Conservation (phyloP, 208 protist species). For the Dictyostelium gargantuum region DNA sequence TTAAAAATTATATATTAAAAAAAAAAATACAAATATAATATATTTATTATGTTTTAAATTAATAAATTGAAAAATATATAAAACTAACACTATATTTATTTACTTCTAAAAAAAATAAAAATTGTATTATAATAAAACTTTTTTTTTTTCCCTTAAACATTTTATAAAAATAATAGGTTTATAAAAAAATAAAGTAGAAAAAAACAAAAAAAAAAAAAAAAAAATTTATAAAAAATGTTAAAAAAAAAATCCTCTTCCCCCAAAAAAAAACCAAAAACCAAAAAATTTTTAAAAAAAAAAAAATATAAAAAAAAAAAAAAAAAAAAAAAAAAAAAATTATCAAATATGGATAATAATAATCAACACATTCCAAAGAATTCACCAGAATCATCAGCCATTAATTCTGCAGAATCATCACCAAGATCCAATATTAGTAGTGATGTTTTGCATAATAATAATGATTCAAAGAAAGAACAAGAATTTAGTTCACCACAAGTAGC, state of each 20-base stretch:
- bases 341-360: background rate
- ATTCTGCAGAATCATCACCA: background rate
- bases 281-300: background rate
- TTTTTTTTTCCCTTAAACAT: too few relatives aligned
- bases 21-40: too few relatives aligned
- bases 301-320: background rate
- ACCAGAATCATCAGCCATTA: background rate
- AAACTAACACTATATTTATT: too few relatives aligned
- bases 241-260: too few relatives aligned
- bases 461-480: background rate
- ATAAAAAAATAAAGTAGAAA: too few relatives aligned
- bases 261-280: background rate
- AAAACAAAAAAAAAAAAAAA: background rate
- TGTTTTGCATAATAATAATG: background rate
- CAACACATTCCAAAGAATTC: background rate
- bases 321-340: background rate
- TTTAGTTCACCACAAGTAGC: too few relatives aligned
- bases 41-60: too few relatives aligned
- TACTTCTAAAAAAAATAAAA: too few relatives aligned
- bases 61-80: too few relatives aligned
- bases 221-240: background rate
- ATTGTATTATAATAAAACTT: too few relatives aligned
- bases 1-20: too few relatives aligned
- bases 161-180: too few relatives aligned
- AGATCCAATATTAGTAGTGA: background rate